These are phyloP conservation scores for Candida dubliniensis DNA, from an alignment of 1,139 yeast species.

Conservation along the genomic window DNA sequence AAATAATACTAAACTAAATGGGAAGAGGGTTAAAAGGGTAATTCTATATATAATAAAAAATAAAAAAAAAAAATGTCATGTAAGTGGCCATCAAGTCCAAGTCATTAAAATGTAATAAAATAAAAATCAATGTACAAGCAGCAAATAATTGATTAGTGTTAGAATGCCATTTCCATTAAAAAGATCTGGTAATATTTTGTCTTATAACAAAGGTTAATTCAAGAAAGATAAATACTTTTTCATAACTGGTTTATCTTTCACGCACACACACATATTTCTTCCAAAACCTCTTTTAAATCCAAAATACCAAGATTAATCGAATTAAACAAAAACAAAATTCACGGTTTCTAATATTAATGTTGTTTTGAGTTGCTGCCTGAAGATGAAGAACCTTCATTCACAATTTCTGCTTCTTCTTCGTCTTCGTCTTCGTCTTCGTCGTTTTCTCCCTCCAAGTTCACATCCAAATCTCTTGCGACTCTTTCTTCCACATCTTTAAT, in stretches of 20 bases:
- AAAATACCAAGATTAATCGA: too few species aligned
- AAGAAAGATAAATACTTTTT: constrained; percentile 1
- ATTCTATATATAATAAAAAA: constrained; percentile 11
- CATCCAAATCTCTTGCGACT: constrained; percentile 60
- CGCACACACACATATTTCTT: constrained; percentile 14
- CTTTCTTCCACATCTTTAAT: constrained; percentile 57
- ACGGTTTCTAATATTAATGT: background rate
- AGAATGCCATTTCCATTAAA: too few species aligned
- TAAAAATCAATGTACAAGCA: background rate
- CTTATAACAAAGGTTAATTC: constrained; percentile 5
- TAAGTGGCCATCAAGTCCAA: constrained; percentile 10
- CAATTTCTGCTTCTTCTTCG: constrained; percentile 8
- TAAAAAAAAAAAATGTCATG: background rate
- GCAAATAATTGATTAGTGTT: background rate
- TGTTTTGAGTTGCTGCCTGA: constrained; percentile 8
- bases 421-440: constrained; percentile 37
- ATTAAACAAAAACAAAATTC: background rate
- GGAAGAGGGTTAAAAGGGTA: constrained; percentile 11
- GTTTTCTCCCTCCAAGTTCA: constrained; percentile 46
- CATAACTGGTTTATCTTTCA: background rate
- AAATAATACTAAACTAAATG: background rate
- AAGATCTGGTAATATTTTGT: too few species aligned
- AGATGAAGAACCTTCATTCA: constrained; percentile 12
- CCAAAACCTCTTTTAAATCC: constrained; percentile 7
- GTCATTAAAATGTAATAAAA: constrained; percentile 11